These are phyloP conservation scores for Ustilago xerochloae DNA, from an alignment of 1,284 basidiomycete species.

Conservation along the genomic window DNA sequence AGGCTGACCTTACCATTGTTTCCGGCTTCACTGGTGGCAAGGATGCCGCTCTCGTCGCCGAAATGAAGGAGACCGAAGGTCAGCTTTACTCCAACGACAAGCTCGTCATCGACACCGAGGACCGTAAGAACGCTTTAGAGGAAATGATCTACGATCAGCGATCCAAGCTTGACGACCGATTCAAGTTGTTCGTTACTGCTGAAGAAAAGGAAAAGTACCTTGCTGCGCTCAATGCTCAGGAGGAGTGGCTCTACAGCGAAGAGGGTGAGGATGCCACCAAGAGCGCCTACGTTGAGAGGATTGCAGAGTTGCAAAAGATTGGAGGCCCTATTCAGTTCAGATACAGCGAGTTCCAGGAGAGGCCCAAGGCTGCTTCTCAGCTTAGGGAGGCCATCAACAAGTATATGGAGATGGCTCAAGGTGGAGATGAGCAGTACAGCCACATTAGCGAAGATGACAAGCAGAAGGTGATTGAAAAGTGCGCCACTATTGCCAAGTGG, in stretches of 20 bases:
- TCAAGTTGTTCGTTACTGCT: conserved; percentile 58
- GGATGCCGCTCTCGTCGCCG: conserved; percentile 54
- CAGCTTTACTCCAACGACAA: conserved; percentile 67
- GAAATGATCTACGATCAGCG: conserved; percentile 68
- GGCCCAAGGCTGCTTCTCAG: conserved; percentile 64
- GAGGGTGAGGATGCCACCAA: conserved; percentile 67
- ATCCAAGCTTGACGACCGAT: conserved; percentile 65
- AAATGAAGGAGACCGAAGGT: conserved; percentile 65
- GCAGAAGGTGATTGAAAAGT: conserved; percentile 67
- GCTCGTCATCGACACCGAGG: conserved; percentile 67
- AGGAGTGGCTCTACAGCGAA: conserved; percentile 68
- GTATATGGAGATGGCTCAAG: conserved; percentile 62
- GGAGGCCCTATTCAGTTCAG: conserved; percentile 63
- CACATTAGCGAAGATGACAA: conserved; percentile 67
- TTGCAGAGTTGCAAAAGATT: conserved; percentile 62
- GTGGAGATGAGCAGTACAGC: conserved; percentile 65
- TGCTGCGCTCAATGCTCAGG: conserved; percentile 57
- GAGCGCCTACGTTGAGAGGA: conserved; percentile 63
- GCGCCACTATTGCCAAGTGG: conserved; percentile 65
- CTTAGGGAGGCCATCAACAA: conserved; percentile 65
- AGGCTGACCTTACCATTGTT: conserved; percentile 62
- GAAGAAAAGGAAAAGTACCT: conserved; percentile 66
- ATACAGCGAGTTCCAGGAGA: conserved; percentile 62
- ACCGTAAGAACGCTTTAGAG: conserved; percentile 68
- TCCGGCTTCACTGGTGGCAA: conserved; percentile 57